phyloP scores from a whole-genome alignment of 2,329 filamentous ascomycete species.

The Diaporthe helianthi region DNA sequence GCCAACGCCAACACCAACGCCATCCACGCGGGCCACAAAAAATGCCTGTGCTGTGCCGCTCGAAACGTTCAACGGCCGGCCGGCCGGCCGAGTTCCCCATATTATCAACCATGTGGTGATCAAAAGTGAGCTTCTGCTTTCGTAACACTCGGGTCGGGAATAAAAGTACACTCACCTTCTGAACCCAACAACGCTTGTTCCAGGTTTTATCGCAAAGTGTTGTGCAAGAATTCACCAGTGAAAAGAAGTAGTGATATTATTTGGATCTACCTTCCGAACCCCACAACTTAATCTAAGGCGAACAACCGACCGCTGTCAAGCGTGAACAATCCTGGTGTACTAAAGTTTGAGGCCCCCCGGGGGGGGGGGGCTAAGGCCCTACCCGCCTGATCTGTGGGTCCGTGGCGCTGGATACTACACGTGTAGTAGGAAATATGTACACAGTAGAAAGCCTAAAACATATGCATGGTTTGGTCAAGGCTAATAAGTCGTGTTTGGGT shows the following conservation, averaged over 20 bases:
- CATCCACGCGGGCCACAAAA: background rate
- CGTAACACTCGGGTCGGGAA: background rate
- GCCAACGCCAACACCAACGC: no score
- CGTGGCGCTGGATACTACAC: background rate
- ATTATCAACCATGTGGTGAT: conserved; percentile 8
- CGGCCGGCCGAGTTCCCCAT: background rate
- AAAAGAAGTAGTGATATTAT: background rate
- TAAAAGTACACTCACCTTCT: background rate
- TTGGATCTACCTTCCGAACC: background rate
- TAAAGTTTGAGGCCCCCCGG: background rate
- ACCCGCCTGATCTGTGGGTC: conserved; percentile 7
- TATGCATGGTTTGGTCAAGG: background rate
- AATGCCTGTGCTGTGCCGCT: background rate
- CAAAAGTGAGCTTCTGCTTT: background rate
- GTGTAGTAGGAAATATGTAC: no score
- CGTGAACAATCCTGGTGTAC: background rate
- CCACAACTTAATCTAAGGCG: background rate
- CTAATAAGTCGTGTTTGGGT: conserved; percentile 1
- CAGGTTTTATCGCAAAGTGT: background rate
- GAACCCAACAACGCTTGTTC: background rate
- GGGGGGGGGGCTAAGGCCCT: background rate
- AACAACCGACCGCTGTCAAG: background rate
- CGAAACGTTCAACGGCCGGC: background rate
- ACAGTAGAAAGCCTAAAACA: background rate
- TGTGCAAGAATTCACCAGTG: background rate